Conservation (phyloP, 2,329 filamentous ascomycete genomes). For the Cladophialophora immunda region DNA sequence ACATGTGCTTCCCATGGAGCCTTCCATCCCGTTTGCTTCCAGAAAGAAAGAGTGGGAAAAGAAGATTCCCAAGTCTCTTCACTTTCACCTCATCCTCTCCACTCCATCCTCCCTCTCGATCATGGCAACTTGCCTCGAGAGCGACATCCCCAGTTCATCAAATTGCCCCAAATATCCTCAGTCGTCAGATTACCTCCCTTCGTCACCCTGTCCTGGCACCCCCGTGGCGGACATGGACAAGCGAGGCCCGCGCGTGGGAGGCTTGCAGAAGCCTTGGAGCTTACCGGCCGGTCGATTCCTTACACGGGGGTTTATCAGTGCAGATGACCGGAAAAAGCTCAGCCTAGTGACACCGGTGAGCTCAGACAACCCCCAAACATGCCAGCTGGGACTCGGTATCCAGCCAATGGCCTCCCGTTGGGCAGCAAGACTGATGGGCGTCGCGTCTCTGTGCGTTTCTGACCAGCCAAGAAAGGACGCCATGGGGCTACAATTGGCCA, state of each 20-base stretch:
- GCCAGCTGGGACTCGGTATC: constrained; percentile 10
- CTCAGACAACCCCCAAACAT: constrained; percentile 19
- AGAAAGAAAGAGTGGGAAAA: background rate
- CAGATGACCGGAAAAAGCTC: constrained; percentile 17
- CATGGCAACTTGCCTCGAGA: background rate
- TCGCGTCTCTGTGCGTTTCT: constrained; percentile 7
- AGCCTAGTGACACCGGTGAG: constrained; percentile 20
- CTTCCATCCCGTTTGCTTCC: background rate
- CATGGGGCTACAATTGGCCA: constrained; percentile 18
- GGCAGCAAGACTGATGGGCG: constrained; percentile 19
- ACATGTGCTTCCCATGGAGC: background rate
- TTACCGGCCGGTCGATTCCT: constrained; percentile 7
- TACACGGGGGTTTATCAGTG: constrained; percentile 4
- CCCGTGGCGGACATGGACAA: constrained; percentile 22
- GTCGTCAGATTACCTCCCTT: background rate
- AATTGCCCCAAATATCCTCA: background rate
- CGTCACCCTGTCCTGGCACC: background rate
- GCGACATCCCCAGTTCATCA: background rate
- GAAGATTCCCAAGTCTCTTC: background rate
- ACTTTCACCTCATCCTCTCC: background rate
- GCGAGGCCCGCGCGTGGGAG: constrained; percentile 21
- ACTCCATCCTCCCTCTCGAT: background rate
- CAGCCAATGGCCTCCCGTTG: constrained; percentile 20
- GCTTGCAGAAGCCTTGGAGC: constrained; percentile 12
- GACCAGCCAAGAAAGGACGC: constrained; percentile 14